A percentile compares a stretch with the other conserved stretches of the same genome.
Conservation (phyloP, 2,329 filamentous ascomycete genomes). For the Pochonia chlamydosporia region DNA sequence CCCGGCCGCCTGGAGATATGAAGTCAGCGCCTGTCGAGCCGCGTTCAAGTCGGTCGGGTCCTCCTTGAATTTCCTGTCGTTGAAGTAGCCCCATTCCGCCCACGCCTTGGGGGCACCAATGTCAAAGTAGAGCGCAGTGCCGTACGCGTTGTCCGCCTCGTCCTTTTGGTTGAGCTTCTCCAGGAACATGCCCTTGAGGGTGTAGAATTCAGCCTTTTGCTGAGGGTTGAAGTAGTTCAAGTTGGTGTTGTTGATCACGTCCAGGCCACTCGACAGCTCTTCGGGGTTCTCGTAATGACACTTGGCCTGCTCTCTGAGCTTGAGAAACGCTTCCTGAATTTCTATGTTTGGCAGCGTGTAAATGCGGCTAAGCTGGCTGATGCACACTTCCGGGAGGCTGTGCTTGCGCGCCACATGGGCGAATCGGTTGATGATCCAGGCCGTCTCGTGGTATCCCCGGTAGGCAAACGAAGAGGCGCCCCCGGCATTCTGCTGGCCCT, state of each 20-base stretch:
- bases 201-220: conserved; percentile 99
- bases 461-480: conserved; percentile 89
- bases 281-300: conserved; percentile 96
- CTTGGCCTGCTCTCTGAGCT: conserved; percentile 96
- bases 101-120: conserved; percentile 94
- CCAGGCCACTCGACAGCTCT: conserved; percentile 85
- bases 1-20: conserved; percentile 91
- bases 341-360: conserved; percentile 99
- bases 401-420: conserved; percentile 97
- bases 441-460: conserved; percentile 94
- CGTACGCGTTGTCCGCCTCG: conserved; percentile 90
- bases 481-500: conserved; percentile 68
- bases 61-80: conserved; percentile 91
- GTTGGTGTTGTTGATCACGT: conserved; percentile 99
- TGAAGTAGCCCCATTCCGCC: conserved; percentile 99
- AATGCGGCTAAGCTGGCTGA: conserved; percentile 92
- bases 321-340: conserved; percentile 98
- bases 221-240: conserved; percentile 94
- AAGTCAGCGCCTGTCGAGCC: conserved; percentile 88
- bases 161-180: conserved; percentile 87
- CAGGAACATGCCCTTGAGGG: conserved; percentile 97
- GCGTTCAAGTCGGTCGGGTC: conserved; percentile 75
- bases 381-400: conserved; percentile 93
- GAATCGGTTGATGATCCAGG: conserved; percentile 99
- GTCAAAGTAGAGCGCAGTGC: conserved; percentile 92